A percentile compares a stretch with the other conserved stretches of the same genome.
Evolutionary conservation across 345 rosid genomes (phyloP).

Genomic region (Diplotaxis tenuifolia): DNA sequence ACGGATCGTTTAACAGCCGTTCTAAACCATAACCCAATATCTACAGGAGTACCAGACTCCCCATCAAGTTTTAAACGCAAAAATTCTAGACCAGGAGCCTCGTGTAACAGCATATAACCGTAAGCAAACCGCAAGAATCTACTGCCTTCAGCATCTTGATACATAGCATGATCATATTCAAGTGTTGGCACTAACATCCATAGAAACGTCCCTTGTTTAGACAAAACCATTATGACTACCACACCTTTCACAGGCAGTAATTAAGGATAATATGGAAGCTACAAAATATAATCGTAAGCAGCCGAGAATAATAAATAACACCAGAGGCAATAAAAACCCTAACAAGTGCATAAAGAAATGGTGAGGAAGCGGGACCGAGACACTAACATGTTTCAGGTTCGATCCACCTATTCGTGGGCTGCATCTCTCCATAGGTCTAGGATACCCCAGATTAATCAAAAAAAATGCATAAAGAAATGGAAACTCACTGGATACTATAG

Average conservation of each 20-base stretch:
- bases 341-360: too few species aligned
- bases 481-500: too few species aligned
- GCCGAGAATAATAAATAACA: too few species aligned
- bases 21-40: background rate
- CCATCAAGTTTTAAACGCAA: slow-evolving; percentile 8
- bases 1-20: background rate
- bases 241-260: background rate
- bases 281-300: too few species aligned
- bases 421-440: too few species aligned
- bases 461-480: too few species aligned
- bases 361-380: too few species aligned
- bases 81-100: slow-evolving; percentile 7
- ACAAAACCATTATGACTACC: background rate
- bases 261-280: too few species aligned
- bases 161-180: background rate
- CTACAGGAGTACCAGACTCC: background rate
- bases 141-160: background rate
- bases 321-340: too few species aligned
- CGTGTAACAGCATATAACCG: background rate
- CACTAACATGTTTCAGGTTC: too few species aligned
- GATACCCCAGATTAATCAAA: too few species aligned
- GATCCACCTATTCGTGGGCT: too few species aligned
- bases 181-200: slow-evolving; percentile 1
- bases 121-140: background rate
- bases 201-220: background rate